Evolutionary conservation across 768 basidiomycete species (phyloP).

Genomic region (Cyclocybe cylindracea): DNA sequence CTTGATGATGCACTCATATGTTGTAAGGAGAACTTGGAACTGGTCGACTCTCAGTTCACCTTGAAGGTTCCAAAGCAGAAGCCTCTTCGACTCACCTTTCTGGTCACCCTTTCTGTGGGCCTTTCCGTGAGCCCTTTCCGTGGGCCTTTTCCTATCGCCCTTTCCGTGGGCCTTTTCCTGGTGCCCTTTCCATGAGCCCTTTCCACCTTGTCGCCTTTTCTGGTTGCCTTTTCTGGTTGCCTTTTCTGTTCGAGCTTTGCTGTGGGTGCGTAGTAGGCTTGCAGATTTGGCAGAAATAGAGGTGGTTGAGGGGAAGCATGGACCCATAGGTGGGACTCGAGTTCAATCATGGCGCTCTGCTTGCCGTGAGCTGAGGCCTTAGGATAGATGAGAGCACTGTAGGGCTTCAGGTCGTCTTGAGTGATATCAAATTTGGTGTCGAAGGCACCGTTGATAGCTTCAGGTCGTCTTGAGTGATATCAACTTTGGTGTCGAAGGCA

Average conservation of each 20-base stretch:
- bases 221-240: slow-evolving; percentile 95
- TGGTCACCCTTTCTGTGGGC: slow-evolving; percentile 85
- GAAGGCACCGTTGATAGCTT: slow-evolving; percentile 42
- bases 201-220: slow-evolving; percentile 86
- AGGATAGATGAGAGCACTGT: slow-evolving; percentile 50
- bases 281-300: slow-evolving; percentile 84
- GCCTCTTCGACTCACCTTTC: slow-evolving; percentile 87
- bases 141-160: too few relatives aligned
- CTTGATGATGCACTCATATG: slow-evolving; percentile 98
- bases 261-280: slow-evolving; percentile 88
- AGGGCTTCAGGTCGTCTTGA: slow-evolving; percentile 28
- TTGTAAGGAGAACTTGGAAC: slow-evolving; percentile 92
- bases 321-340: slow-evolving; percentile 86
- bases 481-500: slow-evolving; percentile 51
- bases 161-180: too few relatives aligned
- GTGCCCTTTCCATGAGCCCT: too few relatives aligned
- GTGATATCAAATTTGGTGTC: slow-evolving; percentile 32
- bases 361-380: slow-evolving; percentile 75
- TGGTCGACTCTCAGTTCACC: slow-evolving; percentile 73
- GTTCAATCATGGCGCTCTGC: slow-evolving; percentile 87
- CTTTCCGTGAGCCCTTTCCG: slow-evolving; percentile 92
- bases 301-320: slow-evolving; percentile 86
- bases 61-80: slow-evolving; percentile 77
- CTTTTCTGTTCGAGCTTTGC: slow-evolving; percentile 92
- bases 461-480: slow-evolving; percentile 37